These are phyloP conservation scores for Brettanomyces anomalus DNA, from an alignment of 805 yeast species.

Conservation along the genomic window DNA sequence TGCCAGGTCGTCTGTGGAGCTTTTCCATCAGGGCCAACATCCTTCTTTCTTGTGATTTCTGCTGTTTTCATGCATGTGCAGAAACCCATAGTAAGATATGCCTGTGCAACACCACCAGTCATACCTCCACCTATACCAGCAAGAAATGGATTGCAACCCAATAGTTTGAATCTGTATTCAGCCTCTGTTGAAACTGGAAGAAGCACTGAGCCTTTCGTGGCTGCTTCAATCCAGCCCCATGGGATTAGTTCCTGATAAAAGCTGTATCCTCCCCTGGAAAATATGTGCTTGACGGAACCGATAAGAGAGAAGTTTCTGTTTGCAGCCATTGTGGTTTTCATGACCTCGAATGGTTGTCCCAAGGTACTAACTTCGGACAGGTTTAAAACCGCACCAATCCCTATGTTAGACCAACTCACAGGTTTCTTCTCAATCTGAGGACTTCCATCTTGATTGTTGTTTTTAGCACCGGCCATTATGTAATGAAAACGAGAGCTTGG, in stretches of 20 bases:
- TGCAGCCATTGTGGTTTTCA: constrained; percentile 98
- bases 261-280: constrained; percentile 94
- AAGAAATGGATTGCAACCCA: constrained; percentile 64
- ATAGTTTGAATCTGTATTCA: constrained; percentile 60
- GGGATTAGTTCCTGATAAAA: constrained; percentile 97
- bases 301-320: constrained; percentile 64
- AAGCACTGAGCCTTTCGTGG: constrained; percentile 97
- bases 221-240: constrained; percentile 99
- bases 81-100: constrained; percentile 94
- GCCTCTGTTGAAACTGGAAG: constrained; percentile 89
- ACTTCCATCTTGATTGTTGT: too few relatives aligned
- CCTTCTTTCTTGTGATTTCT: constrained; percentile 88
- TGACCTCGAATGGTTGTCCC: constrained; percentile 95
- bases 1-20: constrained; percentile 69
- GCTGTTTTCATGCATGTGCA: constrained; percentile 99
- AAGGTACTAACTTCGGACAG: constrained; percentile 87
- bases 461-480: too few relatives aligned
- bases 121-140: constrained; percentile 96
- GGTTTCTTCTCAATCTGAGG: constrained; percentile 57
- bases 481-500: too few relatives aligned
- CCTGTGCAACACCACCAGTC: constrained; percentile 93
- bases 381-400: constrained; percentile 89
- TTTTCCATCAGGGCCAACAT: constrained; percentile 49
- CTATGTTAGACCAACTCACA: constrained; percentile 78
- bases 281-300: constrained; percentile 64